Evolutionary conservation across 345 rosid species (phyloP), one percentile per base, ranked within the genome.

Genomic region (Anastatica hierochuntica): DNA sequence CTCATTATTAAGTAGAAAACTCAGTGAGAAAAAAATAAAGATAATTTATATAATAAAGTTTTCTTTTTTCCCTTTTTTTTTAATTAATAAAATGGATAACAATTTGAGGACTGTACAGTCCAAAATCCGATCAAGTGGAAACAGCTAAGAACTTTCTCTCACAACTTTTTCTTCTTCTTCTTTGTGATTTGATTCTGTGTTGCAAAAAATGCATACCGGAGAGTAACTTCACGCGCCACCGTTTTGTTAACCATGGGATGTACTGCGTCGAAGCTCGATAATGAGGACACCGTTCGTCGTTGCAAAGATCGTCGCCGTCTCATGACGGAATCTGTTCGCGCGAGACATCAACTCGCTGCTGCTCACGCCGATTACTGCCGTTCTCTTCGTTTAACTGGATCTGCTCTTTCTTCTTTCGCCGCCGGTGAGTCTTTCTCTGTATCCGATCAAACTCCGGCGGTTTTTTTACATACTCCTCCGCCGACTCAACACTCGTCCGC

Each of bases 261-360:
- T 57, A 49, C 97, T 26, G 90, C 90, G 6, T 92, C 98, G 1
- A 88, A 85, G 71, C 87, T 88, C 11, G 98, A 85, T 64, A 88
- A 88, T 67, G 98, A 92, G 58, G 98, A 92, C 46, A 79, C 83
- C 0, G 98, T 92, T 4, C 66, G 97, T 43, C 83, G 88, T 14
- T 92, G 98, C 74, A 92, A 92, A 60, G 97, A 92, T 13, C 90
- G 98, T 4, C 94, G 98, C 65, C 97, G 94, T 77, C 72, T 92
- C 4, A 88, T 92, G 77, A 81, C 87, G 49, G 94, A 85, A 52
- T 87, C 97, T 15, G 95, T 92, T 41, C 64, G 42, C 56, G 78
- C 98, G 3, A 85, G 98, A 8, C 95, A 88, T 74, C 85, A 77
- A 29, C 70, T 92, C 1, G 97, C 98, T 18, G 78, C 83, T 0